Percentiles rank a stretch among this genome's conserved stretches.
These are phyloP conservation scores for Calonectria pteridis DNA, from an alignment of 2,329 filamentous ascomycete genomes.

Conservation along the genomic window DNA sequence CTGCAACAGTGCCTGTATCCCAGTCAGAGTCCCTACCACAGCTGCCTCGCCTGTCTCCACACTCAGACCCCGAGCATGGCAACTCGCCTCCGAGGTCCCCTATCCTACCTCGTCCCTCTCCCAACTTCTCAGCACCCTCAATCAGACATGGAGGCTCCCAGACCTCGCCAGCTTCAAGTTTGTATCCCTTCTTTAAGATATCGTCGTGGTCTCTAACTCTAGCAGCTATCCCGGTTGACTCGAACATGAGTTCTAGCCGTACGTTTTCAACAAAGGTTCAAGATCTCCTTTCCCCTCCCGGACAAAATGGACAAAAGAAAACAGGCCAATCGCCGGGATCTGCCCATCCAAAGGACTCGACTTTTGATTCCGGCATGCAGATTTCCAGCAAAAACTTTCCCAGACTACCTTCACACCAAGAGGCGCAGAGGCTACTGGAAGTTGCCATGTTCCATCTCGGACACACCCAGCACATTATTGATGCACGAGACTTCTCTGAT, in stretches of 20 bases:
- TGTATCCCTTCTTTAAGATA: not conserved
- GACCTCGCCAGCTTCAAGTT: conserved; percentile 41
- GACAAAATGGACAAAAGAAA: conserved; percentile 30
- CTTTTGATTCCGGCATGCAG: conserved; percentile 34
- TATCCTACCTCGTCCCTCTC: conserved; percentile 40
- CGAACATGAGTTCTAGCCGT: conserved; percentile 42
- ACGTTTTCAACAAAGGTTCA: conserved; percentile 43
- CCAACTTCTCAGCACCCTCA: conserved; percentile 39
- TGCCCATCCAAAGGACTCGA: conserved; percentile 30
- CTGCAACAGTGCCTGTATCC: conserved; percentile 16
- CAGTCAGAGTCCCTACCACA: conserved; percentile 27
- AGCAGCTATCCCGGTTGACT: conserved; percentile 40
- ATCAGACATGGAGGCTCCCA: conserved; percentile 24
- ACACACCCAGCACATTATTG: conserved; percentile 44
- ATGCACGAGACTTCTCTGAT: conserved; percentile 43
- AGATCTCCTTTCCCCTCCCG: conserved; percentile 38
- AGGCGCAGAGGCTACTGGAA: conserved; percentile 39
- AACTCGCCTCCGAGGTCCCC: conserved; percentile 37
- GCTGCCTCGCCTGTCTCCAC: conserved; percentile 37
- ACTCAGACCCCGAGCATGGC: conserved; percentile 26
- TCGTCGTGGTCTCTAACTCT: not conserved
- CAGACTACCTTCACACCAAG: conserved; percentile 37
- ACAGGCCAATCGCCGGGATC: conserved; percentile 36
- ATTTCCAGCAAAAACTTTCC: conserved; percentile 40
- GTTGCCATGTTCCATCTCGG: conserved; percentile 43